phyloP scores from a whole-genome alignment of 257 asterid species.

The Solanum infundibuliforme region DNA sequence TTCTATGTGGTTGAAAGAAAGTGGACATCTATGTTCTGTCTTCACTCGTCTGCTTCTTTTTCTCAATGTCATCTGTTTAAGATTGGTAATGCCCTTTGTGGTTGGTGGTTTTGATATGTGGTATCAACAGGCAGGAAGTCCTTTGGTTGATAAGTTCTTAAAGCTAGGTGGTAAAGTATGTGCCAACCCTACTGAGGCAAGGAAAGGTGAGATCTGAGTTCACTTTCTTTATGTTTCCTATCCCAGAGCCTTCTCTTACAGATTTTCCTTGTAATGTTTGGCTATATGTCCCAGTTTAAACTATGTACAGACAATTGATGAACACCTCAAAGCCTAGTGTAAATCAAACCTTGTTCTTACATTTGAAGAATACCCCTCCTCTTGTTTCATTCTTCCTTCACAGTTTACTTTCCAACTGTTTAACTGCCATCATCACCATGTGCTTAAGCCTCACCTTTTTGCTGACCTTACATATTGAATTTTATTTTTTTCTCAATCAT shows the following conservation, averaged over 20 bases:
- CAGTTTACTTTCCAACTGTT: neutral
- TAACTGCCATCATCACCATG: neutral
- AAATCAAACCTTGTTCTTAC: neutral
- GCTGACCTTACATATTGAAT: neutral
- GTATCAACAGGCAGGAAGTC: conserved; percentile 43
- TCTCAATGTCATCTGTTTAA: neutral
- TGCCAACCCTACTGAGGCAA: conserved; percentile 40
- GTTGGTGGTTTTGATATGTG: neutral
- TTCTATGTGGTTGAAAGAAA: neutral
- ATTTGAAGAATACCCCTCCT: neutral
- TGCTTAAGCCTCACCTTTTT: neutral
- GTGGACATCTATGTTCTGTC: neutral
- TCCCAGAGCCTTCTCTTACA: neutral
- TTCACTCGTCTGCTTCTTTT: neutral
- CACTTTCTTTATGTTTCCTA: neutral
- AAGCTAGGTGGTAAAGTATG: conserved; percentile 63
- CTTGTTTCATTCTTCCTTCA: neutral
- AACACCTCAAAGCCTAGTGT: neutral
- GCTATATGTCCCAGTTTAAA: neutral
- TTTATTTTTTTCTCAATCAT: neutral
- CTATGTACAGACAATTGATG: neutral
- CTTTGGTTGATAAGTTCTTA: conserved; percentile 48
- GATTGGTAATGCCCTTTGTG: neutral
- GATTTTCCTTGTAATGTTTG: neutral
- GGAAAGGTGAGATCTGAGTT: conserved; percentile 42